Conservation (phyloP, 1,139 yeast genomes). For the Kurtzmaniella quercitrusa region DNA sequence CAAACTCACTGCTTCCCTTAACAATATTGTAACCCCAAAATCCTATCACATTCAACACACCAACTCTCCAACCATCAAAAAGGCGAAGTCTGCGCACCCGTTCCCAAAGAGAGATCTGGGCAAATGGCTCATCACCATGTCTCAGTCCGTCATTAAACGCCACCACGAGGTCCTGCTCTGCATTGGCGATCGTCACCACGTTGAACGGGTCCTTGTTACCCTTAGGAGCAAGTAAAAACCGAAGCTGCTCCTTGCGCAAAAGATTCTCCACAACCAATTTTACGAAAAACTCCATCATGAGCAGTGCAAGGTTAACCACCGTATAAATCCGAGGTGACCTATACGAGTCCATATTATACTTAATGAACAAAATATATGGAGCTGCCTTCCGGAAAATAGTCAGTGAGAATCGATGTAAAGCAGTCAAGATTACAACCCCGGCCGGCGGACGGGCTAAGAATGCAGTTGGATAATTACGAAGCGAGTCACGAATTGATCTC, state of each 20-base stretch:
- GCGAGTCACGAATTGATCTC: constrained; percentile 37
- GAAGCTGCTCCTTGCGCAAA: constrained; percentile 76
- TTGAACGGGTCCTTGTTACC: constrained; percentile 25
- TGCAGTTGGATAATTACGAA: constrained; percentile 33
- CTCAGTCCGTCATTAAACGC: constrained; percentile 31
- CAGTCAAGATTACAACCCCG: constrained; percentile 47
- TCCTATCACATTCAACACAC: constrained; percentile 72
- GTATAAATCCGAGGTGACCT: constrained; percentile 60
- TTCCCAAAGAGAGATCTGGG: constrained; percentile 7
- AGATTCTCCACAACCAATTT: constrained; percentile 86
- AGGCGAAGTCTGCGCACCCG: constrained; percentile 35
- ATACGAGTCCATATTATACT: constrained; percentile 66
- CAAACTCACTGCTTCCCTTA: constrained; percentile 45
- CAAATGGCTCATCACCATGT: constrained; percentile 10
- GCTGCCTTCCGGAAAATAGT: constrained; percentile 65
- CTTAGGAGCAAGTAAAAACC: constrained; percentile 49
- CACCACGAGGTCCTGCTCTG: constrained; percentile 49
- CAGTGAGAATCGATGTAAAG: constrained; percentile 59
- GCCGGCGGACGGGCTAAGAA: constrained; percentile 55
- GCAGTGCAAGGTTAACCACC: constrained; percentile 49
- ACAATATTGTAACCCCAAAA: constrained; percentile 77
- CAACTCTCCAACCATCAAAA: constrained; percentile 92
- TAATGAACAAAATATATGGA: constrained; percentile 64
- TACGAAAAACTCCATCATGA: constrained; percentile 64
- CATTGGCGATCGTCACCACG: constrained; percentile 37